A percentile compares a stretch with the other conserved stretches of the same genome.
phyloP scores from a whole-genome alignment of 2,329 filamentous ascomycete genomes.

The Sporothrix pallida region DNA sequence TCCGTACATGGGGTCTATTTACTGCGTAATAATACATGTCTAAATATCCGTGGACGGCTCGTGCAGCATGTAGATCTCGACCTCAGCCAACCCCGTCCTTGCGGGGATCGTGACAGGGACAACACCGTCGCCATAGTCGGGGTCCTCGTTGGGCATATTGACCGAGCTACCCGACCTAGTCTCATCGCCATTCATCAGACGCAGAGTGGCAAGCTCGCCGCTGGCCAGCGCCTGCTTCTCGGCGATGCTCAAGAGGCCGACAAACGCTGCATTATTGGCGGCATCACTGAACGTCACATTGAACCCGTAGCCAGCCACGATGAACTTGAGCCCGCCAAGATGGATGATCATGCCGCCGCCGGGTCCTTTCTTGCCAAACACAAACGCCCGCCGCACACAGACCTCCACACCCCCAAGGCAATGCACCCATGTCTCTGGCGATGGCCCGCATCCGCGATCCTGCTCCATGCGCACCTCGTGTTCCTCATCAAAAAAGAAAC shows the following conservation, averaged over 20 bases:
- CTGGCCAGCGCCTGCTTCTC: slow-evolving; percentile 44
- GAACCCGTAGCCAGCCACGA: slow-evolving; percentile 49
- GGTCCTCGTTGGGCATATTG: slow-evolving; percentile 63
- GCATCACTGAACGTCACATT: slow-evolving; percentile 46
- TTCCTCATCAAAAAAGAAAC: slow-evolving; percentile 44
- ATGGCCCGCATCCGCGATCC: slow-evolving; percentile 9
- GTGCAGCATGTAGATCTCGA: slow-evolving; percentile 45
- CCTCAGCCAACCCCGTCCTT: slow-evolving; percentile 54
- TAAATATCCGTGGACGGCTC: neutral
- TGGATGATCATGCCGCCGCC: slow-evolving; percentile 51
- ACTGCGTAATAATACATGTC: too few relatives aligned
- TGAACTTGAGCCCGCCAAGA: slow-evolving; percentile 45
- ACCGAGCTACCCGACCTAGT: slow-evolving; percentile 51
- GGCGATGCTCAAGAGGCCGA: slow-evolving; percentile 46
- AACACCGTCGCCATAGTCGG: slow-evolving; percentile 62
- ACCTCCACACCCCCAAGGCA: neutral
- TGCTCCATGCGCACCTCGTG: neutral
- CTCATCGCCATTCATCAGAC: slow-evolving; percentile 49
- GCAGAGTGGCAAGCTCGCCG: slow-evolving; percentile 27
- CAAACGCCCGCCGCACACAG: slow-evolving; percentile 44
- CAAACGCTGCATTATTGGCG: slow-evolving; percentile 45
- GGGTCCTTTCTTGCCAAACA: slow-evolving; percentile 49
- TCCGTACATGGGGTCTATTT: too few relatives aligned
- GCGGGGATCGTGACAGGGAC: slow-evolving; percentile 61
- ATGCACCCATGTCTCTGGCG: neutral